A percentile compares a stretch with the other conserved stretches of the same genome.
Evolutionary conservation across 495 filamentous ascomycete genomes (phyloP).

Genomic region (Parathielavia appendiculata): DNA sequence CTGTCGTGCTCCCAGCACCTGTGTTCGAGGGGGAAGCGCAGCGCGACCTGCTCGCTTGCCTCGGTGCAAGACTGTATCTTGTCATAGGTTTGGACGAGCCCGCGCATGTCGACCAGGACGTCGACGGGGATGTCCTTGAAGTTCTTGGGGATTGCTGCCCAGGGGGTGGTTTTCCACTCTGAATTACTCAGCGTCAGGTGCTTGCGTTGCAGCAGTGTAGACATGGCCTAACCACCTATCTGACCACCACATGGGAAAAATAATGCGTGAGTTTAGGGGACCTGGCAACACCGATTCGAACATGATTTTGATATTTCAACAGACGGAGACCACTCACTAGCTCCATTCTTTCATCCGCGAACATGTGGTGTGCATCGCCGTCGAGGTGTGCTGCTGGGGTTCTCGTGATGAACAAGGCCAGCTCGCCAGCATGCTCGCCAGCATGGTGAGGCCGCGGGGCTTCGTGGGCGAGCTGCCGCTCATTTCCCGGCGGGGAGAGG

Average conservation of each 20-base stretch:
- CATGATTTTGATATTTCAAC: too few species aligned
- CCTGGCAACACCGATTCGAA: too few species aligned
- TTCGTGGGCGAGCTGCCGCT: not conserved
- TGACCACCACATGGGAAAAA: too few species aligned
- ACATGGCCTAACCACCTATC: conserved; percentile 21
- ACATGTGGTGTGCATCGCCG: conserved; percentile 15
- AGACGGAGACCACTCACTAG: too few species aligned
- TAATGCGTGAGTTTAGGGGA: too few species aligned
- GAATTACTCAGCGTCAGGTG: conserved; percentile 16
- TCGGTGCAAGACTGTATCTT: conserved; percentile 15
- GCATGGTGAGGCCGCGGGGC: conserved; percentile 16
- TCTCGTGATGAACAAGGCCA: conserved; percentile 17
- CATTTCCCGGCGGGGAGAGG: not conserved
- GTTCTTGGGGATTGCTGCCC: conserved; percentile 22
- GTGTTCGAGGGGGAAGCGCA: not conserved
- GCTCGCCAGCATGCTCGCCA: too few species aligned
- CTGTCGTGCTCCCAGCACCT: conserved; percentile 10
- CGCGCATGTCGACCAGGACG: conserved; percentile 24
- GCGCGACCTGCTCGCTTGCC: not conserved
- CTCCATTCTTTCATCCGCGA: conserved; percentile 21
- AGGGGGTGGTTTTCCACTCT: conserved; percentile 28
- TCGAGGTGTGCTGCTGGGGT: conserved; percentile 11
- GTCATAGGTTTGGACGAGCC: conserved; percentile 22
- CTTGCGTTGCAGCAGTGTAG: conserved; percentile 17
- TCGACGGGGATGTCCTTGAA: conserved; percentile 26